Evolutionary conservation across 164 flowering plant genomes (phyloP).

Genomic region (Chimonanthus salicifolius): DNA sequence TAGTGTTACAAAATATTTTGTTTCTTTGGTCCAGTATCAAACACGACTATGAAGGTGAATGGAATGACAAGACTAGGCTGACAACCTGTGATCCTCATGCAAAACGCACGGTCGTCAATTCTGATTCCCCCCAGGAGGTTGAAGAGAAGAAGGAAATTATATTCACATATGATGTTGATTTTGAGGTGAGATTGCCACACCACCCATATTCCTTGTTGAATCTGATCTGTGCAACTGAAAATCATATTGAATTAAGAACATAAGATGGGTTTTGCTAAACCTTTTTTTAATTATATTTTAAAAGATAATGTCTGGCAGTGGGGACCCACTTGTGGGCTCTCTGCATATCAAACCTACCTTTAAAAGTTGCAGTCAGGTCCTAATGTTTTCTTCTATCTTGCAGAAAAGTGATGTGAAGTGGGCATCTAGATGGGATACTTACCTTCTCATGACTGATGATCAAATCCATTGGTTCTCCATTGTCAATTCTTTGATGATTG

Average conservation of each 20-base stretch:
- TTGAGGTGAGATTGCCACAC: constrained; percentile 39
- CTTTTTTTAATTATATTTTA: too few species aligned
- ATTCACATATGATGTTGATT: constrained; percentile 91
- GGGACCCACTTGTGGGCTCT: too few species aligned
- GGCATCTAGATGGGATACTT: constrained; percentile 94
- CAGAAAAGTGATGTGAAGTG: constrained; percentile 76
- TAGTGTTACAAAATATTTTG: not conserved
- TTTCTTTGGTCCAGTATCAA: constrained; percentile 47
- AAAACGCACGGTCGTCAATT: constrained; percentile 46
- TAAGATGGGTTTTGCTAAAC: too few species aligned
- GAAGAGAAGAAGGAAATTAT: constrained; percentile 71
- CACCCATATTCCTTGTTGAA: not conserved
- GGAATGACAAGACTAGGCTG: constrained; percentile 62
- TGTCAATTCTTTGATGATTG: constrained; percentile 85
- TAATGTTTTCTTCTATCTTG: constrained; percentile 3
- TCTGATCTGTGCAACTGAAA: not conserved
- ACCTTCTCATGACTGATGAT: constrained; percentile 79
- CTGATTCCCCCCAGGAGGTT: constrained; percentile 84
- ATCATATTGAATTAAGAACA: not conserved
- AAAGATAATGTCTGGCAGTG: too few species aligned
- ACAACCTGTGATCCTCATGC: constrained; percentile 90
- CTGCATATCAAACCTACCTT: too few species aligned
- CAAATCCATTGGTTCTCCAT: constrained; percentile 91
- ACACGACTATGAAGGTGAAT: constrained; percentile 78
- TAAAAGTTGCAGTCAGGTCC: too few species aligned